phyloP scores from a whole-genome alignment of 176 grass and related monocot species.

The Paspalum notatum region DNA sequence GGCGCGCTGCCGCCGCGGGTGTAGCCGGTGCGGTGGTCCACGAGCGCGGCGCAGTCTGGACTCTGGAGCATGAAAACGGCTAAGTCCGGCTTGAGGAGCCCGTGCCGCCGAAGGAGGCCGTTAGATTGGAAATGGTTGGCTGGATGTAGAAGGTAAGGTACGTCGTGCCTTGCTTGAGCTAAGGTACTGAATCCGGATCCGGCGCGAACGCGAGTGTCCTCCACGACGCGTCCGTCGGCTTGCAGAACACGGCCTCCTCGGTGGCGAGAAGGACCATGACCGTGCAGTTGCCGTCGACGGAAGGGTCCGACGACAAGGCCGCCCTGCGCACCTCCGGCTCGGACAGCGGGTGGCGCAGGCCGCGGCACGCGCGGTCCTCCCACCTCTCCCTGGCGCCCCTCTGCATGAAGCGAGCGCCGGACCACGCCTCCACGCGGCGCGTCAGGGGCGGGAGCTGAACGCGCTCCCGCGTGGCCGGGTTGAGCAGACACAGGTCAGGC shows the following conservation, averaged over 20 bases:
- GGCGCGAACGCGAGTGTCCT: neutral
- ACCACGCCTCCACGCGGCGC: conserved; percentile 2
- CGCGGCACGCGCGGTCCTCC: conserved; percentile 9
- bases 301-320: conserved; percentile 18
- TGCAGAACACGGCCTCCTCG: conserved; percentile 2
- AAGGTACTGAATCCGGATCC: no score
- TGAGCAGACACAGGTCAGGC: conserved; percentile 42
- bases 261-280: neutral
- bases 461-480: conserved; percentile 26
- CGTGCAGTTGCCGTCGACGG: neutral
- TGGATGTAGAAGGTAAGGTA: no score
- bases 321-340: neutral
- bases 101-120: no score
- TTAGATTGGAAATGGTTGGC: no score
- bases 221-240: conserved; percentile 3
- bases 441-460: conserved; percentile 36
- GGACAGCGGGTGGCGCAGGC: conserved; percentile 3
- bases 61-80: no score
- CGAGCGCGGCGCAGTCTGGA: no score
- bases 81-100: no score
- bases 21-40: no score
- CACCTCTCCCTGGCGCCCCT: conserved; percentile 11
- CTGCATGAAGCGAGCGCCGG: neutral
- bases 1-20: no score
- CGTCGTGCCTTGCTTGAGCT: no score